Evolutionary conservation across 371 early-diverging fungal species (phyloP), one percentile per base, ranked within the genome.

Genomic region (Saksenaea oblongispora): DNA sequence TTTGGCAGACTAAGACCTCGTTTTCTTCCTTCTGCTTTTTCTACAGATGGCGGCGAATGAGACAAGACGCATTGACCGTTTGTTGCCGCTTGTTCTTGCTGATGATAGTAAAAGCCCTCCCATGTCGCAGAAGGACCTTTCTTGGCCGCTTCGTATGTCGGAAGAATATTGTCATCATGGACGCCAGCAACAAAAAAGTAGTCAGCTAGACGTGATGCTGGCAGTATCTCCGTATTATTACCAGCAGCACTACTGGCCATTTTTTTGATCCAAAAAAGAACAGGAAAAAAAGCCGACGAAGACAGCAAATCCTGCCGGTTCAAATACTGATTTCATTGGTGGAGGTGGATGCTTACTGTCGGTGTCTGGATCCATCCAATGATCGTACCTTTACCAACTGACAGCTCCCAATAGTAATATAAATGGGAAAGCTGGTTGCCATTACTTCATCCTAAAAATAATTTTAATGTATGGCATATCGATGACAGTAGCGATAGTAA

Each of bases 171-270:
- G 7, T 61, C 36, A 60, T 82, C 82, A 44, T 76, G 69, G 1
- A 82, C 62, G 27, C 82, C 82, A 14, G 77, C 77, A 11, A 82
- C 75, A 70, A 78, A 82, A 36, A 82, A 82, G 55, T 82, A 82
- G 47, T 82, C 82, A 28, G 77, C 82, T 27, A 82, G 56, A 37
- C 69, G 59, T 47, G 71, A 62, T 39, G 64, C 62, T 14, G 67
- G 56, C 36, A 36, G 17, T 17, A 17, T 11, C 17, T 47, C 51
- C 4, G 1, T 22, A 22, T 47, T 17, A 10, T 47, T 17, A 1
- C 51, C 51, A 47, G 42, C 18, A 41, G 51, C 51, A 24, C n/a
- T 22, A 47, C 27, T 47, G n/a, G 51, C n/a, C 51, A 47, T 39
- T 39, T 47, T 34, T 27, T 41, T 64, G 26, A 41, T 31, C 31